Percentiles rank a stretch among this genome's conserved stretches.
phyloP scores from a whole-genome alignment of 345 rosid genomes.

The Rhodamnia rubescens region DNA sequence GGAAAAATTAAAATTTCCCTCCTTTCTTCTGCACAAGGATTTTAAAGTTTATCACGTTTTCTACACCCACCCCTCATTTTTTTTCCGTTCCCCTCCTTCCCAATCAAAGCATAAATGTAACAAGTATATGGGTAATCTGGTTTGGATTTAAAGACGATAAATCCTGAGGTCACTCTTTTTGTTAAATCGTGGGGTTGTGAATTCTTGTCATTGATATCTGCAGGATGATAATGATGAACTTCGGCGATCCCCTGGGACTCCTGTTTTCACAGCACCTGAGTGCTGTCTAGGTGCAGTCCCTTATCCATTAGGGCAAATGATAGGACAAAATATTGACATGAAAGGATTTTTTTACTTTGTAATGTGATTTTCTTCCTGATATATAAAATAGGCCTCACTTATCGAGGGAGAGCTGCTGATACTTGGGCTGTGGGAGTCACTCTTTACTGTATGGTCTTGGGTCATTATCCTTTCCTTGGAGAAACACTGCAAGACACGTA shows the following conservation, averaged over 20 bases:
- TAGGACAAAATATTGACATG: background rate
- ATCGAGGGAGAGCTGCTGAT: conserved; percentile 86
- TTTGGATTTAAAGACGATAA: background rate
- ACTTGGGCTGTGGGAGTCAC: conserved; percentile 98
- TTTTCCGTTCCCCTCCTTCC: background rate
- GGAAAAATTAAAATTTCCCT: background rate
- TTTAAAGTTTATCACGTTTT: background rate
- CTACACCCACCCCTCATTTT: background rate
- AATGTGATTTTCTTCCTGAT: background rate
- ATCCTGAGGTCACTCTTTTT: background rate
- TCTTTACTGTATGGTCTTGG: conserved; percentile 76
- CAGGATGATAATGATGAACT: conserved; percentile 94
- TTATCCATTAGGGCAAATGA: background rate
- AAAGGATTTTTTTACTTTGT: background rate
- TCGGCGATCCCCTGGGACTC: conserved; percentile 97
- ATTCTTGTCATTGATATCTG: background rate
- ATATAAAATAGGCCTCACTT: conserved; percentile 56
- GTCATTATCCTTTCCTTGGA: conserved; percentile 87
- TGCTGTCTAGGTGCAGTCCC: conserved; percentile 72
- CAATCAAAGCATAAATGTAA: background rate
- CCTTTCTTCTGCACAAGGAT: background rate
- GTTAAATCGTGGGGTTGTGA: background rate
- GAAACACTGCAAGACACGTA: conserved; percentile 93
- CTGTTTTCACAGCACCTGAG: conserved; percentile 99
- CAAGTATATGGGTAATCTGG: background rate